Conservation (phyloP, 2,329 filamentous ascomycete species). For the Diaporthe longicolla region DNA sequence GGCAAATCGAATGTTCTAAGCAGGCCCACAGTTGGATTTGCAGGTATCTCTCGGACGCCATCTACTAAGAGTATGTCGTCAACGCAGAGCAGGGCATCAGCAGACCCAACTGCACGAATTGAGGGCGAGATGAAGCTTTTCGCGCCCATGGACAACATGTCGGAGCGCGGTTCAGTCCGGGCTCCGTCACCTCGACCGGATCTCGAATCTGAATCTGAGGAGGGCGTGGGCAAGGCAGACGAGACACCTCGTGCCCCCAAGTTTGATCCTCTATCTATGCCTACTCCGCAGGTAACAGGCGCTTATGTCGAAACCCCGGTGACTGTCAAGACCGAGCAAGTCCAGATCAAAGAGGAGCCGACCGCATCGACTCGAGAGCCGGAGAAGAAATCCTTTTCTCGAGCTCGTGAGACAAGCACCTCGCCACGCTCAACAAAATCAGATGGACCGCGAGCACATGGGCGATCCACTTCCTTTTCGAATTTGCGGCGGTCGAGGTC, state of each 20-base stretch:
- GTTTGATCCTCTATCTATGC: slow-evolving; percentile 62
- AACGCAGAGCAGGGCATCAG: slow-evolving; percentile 38
- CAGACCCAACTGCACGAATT: slow-evolving; percentile 70
- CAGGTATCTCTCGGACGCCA: slow-evolving; percentile 47
- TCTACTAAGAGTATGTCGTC: slow-evolving; percentile 41
- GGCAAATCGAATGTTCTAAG: slow-evolving; percentile 42
- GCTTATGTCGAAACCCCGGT: slow-evolving; percentile 71
- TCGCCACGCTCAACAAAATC: slow-evolving; percentile 39
- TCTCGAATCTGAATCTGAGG: slow-evolving; percentile 47
- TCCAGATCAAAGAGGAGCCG: slow-evolving; percentile 39
- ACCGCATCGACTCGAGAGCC: slow-evolving; percentile 32
- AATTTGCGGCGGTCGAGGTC: slow-evolving; percentile 56
- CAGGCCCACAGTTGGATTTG: slow-evolving; percentile 63
- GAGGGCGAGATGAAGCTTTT: slow-evolving; percentile 70
- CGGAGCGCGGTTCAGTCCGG: slow-evolving; percentile 67
- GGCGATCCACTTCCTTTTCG: slow-evolving; percentile 48
- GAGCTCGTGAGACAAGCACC: slow-evolving; percentile 33
- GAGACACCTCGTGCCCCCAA: slow-evolving; percentile 64
- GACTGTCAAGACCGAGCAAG: slow-evolving; percentile 58
- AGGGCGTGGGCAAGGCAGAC: slow-evolving; percentile 50
- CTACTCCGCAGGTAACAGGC: slow-evolving; percentile 68
- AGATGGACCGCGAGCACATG: slow-evolving; percentile 43
- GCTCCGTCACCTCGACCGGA: slow-evolving; percentile 62
- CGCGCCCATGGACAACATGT: slow-evolving; percentile 67
- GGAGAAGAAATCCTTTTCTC: slow-evolving; percentile 2